phyloP scores from a whole-genome alignment of 305 asterid species.

The Coffea humblotiana region DNA sequence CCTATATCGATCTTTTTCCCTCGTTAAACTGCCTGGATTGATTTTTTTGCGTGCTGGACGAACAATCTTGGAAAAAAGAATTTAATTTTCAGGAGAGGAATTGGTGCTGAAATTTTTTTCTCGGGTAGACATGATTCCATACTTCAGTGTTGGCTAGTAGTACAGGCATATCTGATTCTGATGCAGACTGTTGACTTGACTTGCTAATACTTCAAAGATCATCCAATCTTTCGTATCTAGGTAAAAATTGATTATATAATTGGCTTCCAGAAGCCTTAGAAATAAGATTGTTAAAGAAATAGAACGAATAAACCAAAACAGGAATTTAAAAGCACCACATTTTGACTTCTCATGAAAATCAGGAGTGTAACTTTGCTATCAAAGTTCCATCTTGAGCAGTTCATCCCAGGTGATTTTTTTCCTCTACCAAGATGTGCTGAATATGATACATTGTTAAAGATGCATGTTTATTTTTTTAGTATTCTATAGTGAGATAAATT shows the following conservation, averaged over 20 bases:
- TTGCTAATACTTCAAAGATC: too few relatives aligned
- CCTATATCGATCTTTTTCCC: not conserved
- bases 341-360: not conserved
- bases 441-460: not conserved
- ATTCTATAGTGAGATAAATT: not conserved
- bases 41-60: not conserved
- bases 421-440: not conserved
- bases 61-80: not conserved
- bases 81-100: not conserved
- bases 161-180: not conserved
- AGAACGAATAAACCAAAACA: not conserved
- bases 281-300: not conserved
- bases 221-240: not conserved
- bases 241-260: not conserved
- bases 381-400: not conserved
- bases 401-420: not conserved
- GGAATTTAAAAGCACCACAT: not conserved
- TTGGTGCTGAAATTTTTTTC: not conserved
- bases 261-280: not conserved
- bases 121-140: not conserved
- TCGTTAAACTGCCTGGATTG: not conserved
- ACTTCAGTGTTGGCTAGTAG: not conserved
- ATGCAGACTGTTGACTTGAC: not conserved
- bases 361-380: not conserved
- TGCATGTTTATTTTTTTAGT: not conserved